Evolutionary conservation across 164 flowering plant genomes (phyloP).

Genomic region (Nymphaea thermarum): DNA sequence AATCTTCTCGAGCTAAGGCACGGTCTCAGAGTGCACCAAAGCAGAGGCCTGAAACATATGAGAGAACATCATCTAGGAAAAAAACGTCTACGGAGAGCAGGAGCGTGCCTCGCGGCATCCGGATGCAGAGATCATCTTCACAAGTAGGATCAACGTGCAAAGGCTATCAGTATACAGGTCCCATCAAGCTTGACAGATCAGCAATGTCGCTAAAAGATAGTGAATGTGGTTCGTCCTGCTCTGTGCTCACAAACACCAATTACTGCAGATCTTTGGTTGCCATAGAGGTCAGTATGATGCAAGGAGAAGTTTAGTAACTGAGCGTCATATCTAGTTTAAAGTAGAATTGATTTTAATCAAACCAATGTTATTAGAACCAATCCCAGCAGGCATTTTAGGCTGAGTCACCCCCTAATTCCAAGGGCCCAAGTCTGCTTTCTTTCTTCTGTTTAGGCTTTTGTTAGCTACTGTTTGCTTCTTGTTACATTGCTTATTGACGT

Average conservation of each 20-base stretch:
- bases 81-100: conserved; percentile 68
- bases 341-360: no score
- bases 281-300: conserved; percentile 28
- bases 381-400: no score
- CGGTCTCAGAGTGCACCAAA: conserved; percentile 96
- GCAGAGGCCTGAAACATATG: conserved; percentile 58
- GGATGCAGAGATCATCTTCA: conserved; percentile 89
- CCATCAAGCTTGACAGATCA: conserved; percentile 76
- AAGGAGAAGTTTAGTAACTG: not conserved
- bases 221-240: conserved; percentile 80
- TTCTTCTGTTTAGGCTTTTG: no score
- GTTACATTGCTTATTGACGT: no score
- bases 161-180: conserved; percentile 64
- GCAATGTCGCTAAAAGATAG: conserved; percentile 60
- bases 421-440: no score
- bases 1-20: conserved; percentile 78
- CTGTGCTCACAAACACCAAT: conserved; percentile 59
- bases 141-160: conserved; percentile 56
- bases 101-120: conserved; percentile 54
- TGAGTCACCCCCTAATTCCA: no score
- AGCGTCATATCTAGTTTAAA: not conserved
- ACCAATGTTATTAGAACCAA: no score
- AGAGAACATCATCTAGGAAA: conserved; percentile 47
- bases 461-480: no score
- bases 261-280: conserved; percentile 78